Percentiles rank a stretch among this genome's conserved stretches.
Conservation (phyloP, 2,329 filamentous ascomycete genomes). For the Cladorrhinum sp. region DNA sequence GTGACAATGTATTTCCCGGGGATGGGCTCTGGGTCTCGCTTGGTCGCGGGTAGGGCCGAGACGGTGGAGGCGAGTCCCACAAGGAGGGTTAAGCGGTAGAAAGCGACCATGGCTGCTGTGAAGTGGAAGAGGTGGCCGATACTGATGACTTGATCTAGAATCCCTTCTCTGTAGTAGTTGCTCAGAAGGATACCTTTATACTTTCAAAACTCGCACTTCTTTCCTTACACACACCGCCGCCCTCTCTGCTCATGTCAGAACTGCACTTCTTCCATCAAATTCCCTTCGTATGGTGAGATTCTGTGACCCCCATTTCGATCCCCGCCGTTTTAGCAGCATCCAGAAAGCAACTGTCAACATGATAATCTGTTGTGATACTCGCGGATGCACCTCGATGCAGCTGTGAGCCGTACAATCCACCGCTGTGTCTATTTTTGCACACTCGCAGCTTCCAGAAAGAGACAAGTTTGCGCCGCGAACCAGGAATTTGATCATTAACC, state of each 20-base stretch:
- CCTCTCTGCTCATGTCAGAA: no score
- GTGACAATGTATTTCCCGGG: slow-evolving; percentile 43
- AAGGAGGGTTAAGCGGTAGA: neutral
- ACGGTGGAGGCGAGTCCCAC: neutral
- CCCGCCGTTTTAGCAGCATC: neutral
- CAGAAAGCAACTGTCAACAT: no score
- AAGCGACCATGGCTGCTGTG: neutral
- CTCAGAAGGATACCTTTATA: no score
- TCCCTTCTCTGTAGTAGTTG: no score
- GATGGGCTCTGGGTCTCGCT: slow-evolving; percentile 34
- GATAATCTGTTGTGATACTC: neutral
- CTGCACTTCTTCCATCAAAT: neutral
- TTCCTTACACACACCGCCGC: neutral
- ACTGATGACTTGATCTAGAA: no score
- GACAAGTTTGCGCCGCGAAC: neutral
- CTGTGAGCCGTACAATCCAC: neutral
- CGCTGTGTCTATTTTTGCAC: no score
- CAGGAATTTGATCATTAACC: neutral
- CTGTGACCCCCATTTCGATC: neutral
- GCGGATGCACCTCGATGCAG: neutral
- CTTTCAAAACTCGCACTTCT: neutral
- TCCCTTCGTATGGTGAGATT: neutral
- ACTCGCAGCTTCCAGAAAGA: neutral
- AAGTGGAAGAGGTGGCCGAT: neutral
- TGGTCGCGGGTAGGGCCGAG: slow-evolving; percentile 30